Evolutionary conservation across 1,284 basidiomycete genomes (phyloP).

Genomic region (Nidula niveotomentosa): DNA sequence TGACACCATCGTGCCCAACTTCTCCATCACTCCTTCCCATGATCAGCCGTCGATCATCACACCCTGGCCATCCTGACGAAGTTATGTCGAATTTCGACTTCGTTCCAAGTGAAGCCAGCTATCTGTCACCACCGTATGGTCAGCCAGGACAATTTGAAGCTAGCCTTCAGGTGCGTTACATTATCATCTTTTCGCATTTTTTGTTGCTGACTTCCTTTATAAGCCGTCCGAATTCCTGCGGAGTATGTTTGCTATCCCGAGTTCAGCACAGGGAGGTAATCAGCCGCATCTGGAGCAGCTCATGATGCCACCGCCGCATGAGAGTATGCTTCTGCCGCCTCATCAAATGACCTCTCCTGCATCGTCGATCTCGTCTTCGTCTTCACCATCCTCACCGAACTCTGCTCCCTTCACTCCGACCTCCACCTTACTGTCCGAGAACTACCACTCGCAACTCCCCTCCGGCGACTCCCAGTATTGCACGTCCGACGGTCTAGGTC

Average conservation of each 20-base stretch:
- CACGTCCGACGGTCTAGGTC: conserved; percentile 11
- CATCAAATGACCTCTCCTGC: conserved; percentile 30
- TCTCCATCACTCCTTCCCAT: conserved; percentile 59
- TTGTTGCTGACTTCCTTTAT: too few species aligned
- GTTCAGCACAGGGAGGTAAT: too few species aligned
- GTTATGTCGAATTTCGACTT: conserved; percentile 47
- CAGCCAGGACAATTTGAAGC: conserved; percentile 38
- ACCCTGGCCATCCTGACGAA: conserved; percentile 44
- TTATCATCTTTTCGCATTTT: too few species aligned
- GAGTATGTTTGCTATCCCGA: conserved; percentile 39
- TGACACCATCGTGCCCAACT: conserved; percentile 61
- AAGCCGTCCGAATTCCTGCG: conserved; percentile 46
- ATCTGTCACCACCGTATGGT: conserved; percentile 30
- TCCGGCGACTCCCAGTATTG: conserved; percentile 13
- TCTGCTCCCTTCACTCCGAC: conserved; percentile 32
- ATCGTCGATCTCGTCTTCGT: conserved; percentile 35
- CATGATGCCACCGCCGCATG: too few species aligned
- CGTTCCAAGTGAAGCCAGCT: conserved; percentile 33
- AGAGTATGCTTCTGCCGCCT: conserved; percentile 24
- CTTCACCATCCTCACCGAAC: conserved; percentile 30
- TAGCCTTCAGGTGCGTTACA: conserved; percentile 32
- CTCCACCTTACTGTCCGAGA: conserved; percentile 6
- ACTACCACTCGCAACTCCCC: conserved; percentile 11
- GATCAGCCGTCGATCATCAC: conserved; percentile 54
- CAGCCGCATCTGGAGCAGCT: too few species aligned